Base-by-base conservation (phyloP, 441 rosid genomes). In the Brassica balearica region DNA sequence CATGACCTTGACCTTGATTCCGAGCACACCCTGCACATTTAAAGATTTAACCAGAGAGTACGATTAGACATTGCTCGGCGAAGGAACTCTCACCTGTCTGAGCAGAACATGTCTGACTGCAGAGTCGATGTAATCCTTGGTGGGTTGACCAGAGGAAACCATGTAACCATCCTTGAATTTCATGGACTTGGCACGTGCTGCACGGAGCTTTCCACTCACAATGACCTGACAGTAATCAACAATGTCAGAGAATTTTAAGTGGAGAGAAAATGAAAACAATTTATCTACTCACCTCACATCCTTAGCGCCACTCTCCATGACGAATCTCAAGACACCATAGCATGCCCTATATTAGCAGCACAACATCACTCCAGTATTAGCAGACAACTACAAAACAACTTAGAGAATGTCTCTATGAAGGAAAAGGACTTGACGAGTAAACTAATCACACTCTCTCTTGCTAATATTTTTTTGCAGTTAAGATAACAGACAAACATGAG, bases 231-330 rank as follows among this genome's bases (percentile, higher is more conserved):
- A 43, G 3, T 10, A 58, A 41, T n/a, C n/a, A 22, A 17, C 10
- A 6, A 29, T 0, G 23, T 48, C 62, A 1, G 15, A 66, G 9
- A 22, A 46, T 2, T 7, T 12, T 27, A 48, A 1, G 38, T 1
- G 29, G n/a, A 51, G 7, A 8, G 19, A 43, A 17, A 0, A 17
- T 7, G 7, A 55, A 38, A 12, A 25, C 36, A 25, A 10, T 55
- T 12, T 1, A 2, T 19, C 5, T 9, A 19, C 19, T 60, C 41
- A 86, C 92, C 92, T 88, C 92, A 56, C 92, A 88, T 55, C 92
- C 87, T 88, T 88, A 3, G 92, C 89, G 2, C 92, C 92, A 81
- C 88, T 88, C 85, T 88, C 92, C 92, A 88, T 88, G 73, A 88
- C 83, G 67, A 87, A 88, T 67, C 92, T 86, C 73, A 88, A 78